phyloP scores from a whole-genome alignment of 2,329 filamentous ascomycete species.

The Colletotrichum chlorophyti region DNA sequence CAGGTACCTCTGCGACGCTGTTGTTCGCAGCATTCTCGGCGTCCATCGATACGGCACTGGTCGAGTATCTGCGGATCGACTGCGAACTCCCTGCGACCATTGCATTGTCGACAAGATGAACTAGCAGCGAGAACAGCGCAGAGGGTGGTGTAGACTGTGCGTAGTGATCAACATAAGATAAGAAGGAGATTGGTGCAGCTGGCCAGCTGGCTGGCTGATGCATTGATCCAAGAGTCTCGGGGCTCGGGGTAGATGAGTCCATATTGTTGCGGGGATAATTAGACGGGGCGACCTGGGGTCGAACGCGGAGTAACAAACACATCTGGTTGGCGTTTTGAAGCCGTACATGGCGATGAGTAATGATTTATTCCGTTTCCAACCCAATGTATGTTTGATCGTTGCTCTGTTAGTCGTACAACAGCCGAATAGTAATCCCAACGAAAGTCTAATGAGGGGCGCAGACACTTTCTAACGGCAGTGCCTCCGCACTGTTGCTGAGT shows the following conservation, averaged over 20 bases:
- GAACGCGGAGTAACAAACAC: not conserved
- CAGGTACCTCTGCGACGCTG: conserved; percentile 60
- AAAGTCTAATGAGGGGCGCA: no score
- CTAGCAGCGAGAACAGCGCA: not conserved
- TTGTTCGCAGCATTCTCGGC: conserved; percentile 66
- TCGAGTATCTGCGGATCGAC: conserved; percentile 53
- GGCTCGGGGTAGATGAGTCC: conserved; percentile 6
- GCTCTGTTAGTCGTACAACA: no score
- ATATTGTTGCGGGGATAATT: conserved; percentile 6
- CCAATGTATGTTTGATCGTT: not conserved
- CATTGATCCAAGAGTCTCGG: conserved; percentile 8
- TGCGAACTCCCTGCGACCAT: conserved; percentile 18
- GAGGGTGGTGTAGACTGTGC: no score
- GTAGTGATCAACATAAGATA: no score
- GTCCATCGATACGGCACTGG: conserved; percentile 63
- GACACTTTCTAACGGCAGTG: no score
- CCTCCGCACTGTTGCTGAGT: no score
- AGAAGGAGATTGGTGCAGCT: not conserved
- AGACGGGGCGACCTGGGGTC: conserved; percentile 1
- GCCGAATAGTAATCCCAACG: no score
- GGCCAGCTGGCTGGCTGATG: no score
- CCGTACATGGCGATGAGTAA: not conserved
- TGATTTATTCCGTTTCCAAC: not conserved
- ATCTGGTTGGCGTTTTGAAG: conserved; percentile 11
- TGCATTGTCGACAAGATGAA: not conserved